Evolutionary conservation across 164 flowering plant species (phyloP).

Genomic region (Brasenia schreberi): DNA sequence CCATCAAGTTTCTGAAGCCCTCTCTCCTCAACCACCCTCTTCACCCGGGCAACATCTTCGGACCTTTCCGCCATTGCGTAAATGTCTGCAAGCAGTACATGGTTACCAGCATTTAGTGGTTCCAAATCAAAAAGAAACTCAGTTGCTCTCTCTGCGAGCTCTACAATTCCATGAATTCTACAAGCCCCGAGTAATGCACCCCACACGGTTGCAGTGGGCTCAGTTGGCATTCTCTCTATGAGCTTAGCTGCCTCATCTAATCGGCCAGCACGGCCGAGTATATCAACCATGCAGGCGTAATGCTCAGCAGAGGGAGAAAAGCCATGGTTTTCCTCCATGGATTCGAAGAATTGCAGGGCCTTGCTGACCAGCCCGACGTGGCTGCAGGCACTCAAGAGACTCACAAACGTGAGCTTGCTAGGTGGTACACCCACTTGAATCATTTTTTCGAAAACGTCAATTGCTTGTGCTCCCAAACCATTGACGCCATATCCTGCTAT

Average conservation of each 20-base stretch:
- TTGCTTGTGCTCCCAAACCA: slow-evolving; percentile 10
- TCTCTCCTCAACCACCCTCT: slow-evolving; percentile 4
- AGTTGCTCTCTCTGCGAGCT: slow-evolving; percentile 12
- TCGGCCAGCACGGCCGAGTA: slow-evolving; percentile 16
- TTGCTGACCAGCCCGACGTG: slow-evolving; percentile 13
- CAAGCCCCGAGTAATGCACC: slow-evolving; percentile 17
- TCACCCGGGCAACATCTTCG: slow-evolving; percentile 6
- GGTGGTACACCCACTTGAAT: slow-evolving; percentile 4
- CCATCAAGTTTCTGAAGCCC: slow-evolving; percentile 9
- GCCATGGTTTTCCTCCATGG: slow-evolving; percentile 3
- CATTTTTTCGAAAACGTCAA: slow-evolving; percentile 9
- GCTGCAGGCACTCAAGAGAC: slow-evolving; percentile 13
- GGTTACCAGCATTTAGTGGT: slow-evolving; percentile 13
- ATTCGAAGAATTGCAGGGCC: slow-evolving; percentile 6
- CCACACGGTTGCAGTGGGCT: slow-evolving; percentile 13
- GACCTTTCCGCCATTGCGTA: slow-evolving; percentile 1
- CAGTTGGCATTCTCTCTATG: slow-evolving; percentile 8
- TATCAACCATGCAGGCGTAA: slow-evolving; percentile 18
- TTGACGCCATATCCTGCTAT: slow-evolving; percentile 11
- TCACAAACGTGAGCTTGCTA: slow-evolving; percentile 8
- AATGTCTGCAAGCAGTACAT: slow-evolving; percentile 11
- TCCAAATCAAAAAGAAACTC: slow-evolving; percentile 10
- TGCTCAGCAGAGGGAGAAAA: slow-evolving; percentile 7
- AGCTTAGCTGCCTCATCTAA: slow-evolving; percentile 11
- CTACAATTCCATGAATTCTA: slow-evolving; percentile 11